Percentiles rank a stretch among this genome's conserved stretches.
Evolutionary conservation across 2,329 filamentous ascomycete species (phyloP).

Genomic region (Dactylellina haptotyla): DNA sequence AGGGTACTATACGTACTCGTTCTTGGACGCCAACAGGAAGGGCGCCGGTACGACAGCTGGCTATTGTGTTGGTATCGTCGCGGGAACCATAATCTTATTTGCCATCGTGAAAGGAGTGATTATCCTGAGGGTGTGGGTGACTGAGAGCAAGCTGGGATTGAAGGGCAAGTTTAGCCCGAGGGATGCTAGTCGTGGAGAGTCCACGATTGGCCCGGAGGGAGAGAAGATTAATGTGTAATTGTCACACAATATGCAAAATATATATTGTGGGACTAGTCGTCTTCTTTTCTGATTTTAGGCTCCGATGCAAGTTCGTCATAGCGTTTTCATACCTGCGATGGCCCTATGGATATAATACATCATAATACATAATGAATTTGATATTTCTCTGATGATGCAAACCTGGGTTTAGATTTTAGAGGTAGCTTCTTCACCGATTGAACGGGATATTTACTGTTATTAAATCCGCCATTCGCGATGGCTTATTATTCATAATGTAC

Average conservation of each 20-base stretch:
- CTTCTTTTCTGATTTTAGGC: not conserved
- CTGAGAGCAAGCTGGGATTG: conserved; percentile 63
- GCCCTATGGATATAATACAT: no score
- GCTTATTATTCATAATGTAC: conserved; percentile 41
- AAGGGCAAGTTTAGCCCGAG: conserved; percentile 61
- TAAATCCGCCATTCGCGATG: not conserved
- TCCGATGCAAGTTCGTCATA: no score
- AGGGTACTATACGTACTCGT: conserved; percentile 79
- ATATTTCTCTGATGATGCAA: not conserved
- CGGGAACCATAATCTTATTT: conserved; percentile 68
- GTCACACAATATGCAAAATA: not conserved
- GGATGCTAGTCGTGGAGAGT: conserved; percentile 54
- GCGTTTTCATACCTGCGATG: no score
- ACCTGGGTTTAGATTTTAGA: no score
- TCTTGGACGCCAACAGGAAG: conserved; percentile 72
- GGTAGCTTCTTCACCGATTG: no score
- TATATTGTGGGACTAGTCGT: not conserved
- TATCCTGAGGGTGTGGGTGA: conserved; percentile 66
- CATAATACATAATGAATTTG: conserved; percentile 10
- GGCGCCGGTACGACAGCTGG: conserved; percentile 70
- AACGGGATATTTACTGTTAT: no score
- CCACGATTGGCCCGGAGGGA: conserved; percentile 56
- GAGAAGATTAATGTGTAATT: conserved; percentile 45
- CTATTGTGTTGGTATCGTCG: conserved; percentile 71
- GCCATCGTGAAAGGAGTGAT: conserved; percentile 66